Base-by-base conservation (phyloP, 768 basidiomycete genomes). In the Pilatotrama ljubarskyi region DNA sequence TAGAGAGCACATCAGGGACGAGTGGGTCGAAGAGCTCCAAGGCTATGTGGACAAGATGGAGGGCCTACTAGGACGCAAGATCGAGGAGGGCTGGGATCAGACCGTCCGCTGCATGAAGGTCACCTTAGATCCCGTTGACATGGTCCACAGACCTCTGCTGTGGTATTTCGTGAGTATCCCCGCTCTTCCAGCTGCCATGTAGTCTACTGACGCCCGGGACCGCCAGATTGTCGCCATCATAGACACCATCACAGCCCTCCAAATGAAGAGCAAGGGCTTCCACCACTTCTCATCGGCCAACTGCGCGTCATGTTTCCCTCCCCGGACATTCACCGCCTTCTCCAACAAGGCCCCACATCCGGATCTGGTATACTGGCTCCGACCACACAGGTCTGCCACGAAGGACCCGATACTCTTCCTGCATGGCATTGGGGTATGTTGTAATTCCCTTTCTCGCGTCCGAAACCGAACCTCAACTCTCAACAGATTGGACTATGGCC, bases 401-500 rank as follows among this genome's bases (percentile, higher is more conserved):
- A 82, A 80, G 60, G 71, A 74, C 9, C 84, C 86, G 0, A 71
- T 89, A 10, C 68, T 88, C n/a, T 86, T 88, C 65, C 64, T 89
- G 1, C 87, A 89, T 55, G 87, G 87, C 10, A 82, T 88, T n/a
- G 87, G 87, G 10, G 84, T 86, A 71, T 2, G 79, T 64, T 5
- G 18, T n/a, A 6, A 0, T 15, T 3, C 29, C 72, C 15, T 40
- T 58, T 14, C 37, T 14, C 32, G 8, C 40, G 24, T 32, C 36
- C n/a, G 29, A 22, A 18, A 10, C 8, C 7, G 58, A 15, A n/a
- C 44, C 55, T 35, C 42, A 41, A 2, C 49, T 13, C 51, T n/a
- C 5, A 3, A 22, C 61, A 87, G 86, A 85, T 89, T 55, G 87
- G 87, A 32, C 70, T 88, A 41, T 80, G 76, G 67, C 81, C 85